phyloP scores from a whole-genome alignment of 1,139 yeast genomes.

The Lodderomyces elongisporus region DNA sequence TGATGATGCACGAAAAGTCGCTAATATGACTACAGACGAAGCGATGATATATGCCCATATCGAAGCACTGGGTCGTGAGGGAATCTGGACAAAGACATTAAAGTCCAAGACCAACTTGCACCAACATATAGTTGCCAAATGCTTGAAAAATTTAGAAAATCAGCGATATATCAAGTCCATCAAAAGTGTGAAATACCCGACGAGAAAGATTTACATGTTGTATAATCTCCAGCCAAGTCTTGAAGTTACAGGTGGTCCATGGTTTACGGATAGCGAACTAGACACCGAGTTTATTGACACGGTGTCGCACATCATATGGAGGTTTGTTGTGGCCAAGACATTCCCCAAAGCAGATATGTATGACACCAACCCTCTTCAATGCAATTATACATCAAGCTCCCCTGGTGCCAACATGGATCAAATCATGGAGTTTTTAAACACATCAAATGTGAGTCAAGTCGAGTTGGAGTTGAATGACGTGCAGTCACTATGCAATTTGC shows the following conservation, averaged over 20 bases:
- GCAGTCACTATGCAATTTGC: conserved; percentile 78
- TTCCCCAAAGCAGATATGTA: conserved; percentile 56
- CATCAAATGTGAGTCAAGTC: conserved; percentile 73
- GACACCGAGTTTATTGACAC: conserved; percentile 92
- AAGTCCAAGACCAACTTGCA: conserved; percentile 89
- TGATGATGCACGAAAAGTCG: conserved; percentile 65
- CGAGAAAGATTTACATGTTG: conserved; percentile 92
- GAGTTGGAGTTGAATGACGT: conserved; percentile 74
- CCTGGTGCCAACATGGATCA: conserved; percentile 65
- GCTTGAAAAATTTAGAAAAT: conserved; percentile 75
- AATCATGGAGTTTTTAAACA: conserved; percentile 70
- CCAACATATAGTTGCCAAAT: conserved; percentile 83
- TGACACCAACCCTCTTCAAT: conserved; percentile 23
- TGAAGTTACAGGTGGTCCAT: conserved; percentile 98
- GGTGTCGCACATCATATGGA: conserved; percentile 79
- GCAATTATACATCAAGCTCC: conserved; percentile 50
- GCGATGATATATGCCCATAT: conserved; percentile 87
- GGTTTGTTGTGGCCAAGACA: conserved; percentile 70
- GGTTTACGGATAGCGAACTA: conserved; percentile 95
- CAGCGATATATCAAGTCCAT: conserved; percentile 86
- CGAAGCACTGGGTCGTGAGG: conserved; percentile 91
- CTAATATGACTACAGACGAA: conserved; percentile 80
- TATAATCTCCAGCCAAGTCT: conserved; percentile 89
- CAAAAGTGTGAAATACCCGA: conserved; percentile 92
- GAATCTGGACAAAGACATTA: conserved; percentile 92